Conservation (phyloP, 2,329 filamentous ascomycete genomes). For the Neofusicoccum umdonicola region DNA sequence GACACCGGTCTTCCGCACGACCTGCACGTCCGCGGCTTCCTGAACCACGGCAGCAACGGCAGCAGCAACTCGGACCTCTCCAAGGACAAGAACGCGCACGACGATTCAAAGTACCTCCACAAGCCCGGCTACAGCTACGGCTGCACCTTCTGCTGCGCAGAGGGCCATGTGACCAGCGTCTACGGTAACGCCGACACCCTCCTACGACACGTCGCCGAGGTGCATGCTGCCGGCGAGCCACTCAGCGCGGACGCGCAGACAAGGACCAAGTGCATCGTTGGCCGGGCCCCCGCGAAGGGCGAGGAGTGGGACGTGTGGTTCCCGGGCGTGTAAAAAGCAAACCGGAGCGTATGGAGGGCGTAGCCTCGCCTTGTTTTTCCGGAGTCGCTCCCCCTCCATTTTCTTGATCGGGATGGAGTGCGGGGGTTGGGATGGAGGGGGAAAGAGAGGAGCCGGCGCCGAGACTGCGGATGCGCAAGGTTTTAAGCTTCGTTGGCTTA, state of each 20-base stretch:
- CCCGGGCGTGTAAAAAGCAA: background rate
- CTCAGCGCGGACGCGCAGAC: constrained; percentile 27
- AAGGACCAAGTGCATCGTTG: constrained; percentile 36
- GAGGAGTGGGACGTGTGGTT: constrained; percentile 37
- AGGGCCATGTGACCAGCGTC: constrained; percentile 32
- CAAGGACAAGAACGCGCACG: background rate
- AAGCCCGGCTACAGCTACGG: constrained; percentile 26
- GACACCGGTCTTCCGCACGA: background rate
- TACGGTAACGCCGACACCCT: constrained; percentile 40
- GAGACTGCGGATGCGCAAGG: background rate
- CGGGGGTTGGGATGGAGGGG: background rate
- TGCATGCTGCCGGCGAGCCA: constrained; percentile 32
- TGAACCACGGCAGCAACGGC: constrained; percentile 20
- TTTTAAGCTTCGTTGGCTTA: background rate
- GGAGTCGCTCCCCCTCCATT: too few relatives aligned
- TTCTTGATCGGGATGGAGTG: background rate
- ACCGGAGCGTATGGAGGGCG: background rate
- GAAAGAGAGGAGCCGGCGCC: background rate
- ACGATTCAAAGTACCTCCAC: background rate
- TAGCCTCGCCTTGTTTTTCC: too few relatives aligned
- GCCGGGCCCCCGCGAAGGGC: constrained; percentile 28
- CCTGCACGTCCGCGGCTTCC: background rate
- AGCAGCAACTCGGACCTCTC: constrained; percentile 12
- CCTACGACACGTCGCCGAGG: constrained; percentile 37
- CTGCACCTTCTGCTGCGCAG: constrained; percentile 35